Percentiles rank a stretch among this genome's conserved stretches.
Evolutionary conservation across 371 early-diverging fungal genomes (phyloP).

Genomic region (Lichtheimia corymbifera): DNA sequence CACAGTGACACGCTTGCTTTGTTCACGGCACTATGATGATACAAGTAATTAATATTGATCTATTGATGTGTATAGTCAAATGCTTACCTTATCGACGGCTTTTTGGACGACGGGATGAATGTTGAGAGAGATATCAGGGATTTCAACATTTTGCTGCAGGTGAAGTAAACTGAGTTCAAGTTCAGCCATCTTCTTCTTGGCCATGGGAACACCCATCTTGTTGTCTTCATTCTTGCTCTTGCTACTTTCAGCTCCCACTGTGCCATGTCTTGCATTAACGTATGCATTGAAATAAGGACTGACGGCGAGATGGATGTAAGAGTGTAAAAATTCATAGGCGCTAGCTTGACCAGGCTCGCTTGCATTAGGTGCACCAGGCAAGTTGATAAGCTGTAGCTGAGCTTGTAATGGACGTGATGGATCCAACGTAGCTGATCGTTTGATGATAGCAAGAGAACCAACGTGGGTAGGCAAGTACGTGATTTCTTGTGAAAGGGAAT

Average conservation of each 20-base stretch:
- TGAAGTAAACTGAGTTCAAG: slow-evolving; percentile 93
- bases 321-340: slow-evolving; percentile 92
- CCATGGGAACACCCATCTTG: slow-evolving; percentile 90
- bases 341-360: slow-evolving; percentile 57
- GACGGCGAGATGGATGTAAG: slow-evolving; percentile 92
- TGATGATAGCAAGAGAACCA: slow-evolving; percentile 88
- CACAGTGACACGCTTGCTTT: slow-evolving; percentile 66
- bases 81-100: slow-evolving; percentile 71
- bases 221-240: slow-evolving; percentile 76
- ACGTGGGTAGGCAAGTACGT: slow-evolving; percentile 74
- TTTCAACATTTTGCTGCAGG: slow-evolving; percentile 96
- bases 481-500: slow-evolving; percentile 77
- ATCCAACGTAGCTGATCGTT: slow-evolving; percentile 79
- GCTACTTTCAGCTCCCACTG: slow-evolving; percentile 32
- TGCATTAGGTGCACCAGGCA: slow-evolving; percentile 85
- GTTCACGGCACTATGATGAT: slow-evolving; percentile 57
- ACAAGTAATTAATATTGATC: background rate
- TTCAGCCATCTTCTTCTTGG: slow-evolving; percentile 98
- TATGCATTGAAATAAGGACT: slow-evolving; percentile 97
- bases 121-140: slow-evolving; percentile 88
- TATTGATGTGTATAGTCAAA: background rate
- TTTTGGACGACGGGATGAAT: slow-evolving; percentile 86
- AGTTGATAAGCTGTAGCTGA: slow-evolving; percentile 89
- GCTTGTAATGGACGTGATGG: slow-evolving; percentile 69
- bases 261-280: slow-evolving; percentile 72